Base-by-base conservation (phyloP, 106 monocot genomes). In the Dendrobium catenatum region DNA sequence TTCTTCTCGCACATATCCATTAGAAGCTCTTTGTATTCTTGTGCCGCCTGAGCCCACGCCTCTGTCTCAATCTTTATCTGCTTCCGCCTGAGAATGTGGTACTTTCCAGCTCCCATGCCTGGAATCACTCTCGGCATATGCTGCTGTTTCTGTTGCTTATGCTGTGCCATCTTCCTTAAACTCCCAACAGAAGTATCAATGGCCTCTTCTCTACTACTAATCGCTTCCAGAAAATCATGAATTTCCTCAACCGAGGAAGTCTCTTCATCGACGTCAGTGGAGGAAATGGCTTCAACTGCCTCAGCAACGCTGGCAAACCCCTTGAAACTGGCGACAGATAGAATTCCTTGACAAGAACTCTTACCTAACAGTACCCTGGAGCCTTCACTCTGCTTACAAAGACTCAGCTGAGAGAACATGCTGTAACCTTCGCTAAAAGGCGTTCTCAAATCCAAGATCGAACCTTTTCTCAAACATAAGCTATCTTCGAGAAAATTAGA, bases 21-120 rank as follows among this genome's bases (percentile, higher is more conserved):
- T 80, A 98, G 43, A 13, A 98, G 80, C 79, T 98, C 98, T 83
- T 76, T 80, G 86, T 98, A 98, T 79, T 98, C 98, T 85, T 88
- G 87, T 0, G 93, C 98, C 6, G 98, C 98, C 68, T 91, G 89
- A 11, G 93, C 94, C 98, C 98, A 98, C 1, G 98, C 95, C 73
- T 95, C 95, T 0, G 98, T 93, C 75, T 98, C 98, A 8, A 95
- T 90, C 86, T 88, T 88, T 8, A 95, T 84, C 87, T 99, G 95
- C 83, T 88, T 81, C 43, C 87, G 42, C 31, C 90, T 82, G 3
- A 99, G 87, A 18, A 68, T 68, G 4, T 22, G 8, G 46, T 93
- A 95, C 82, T 86, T 94, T 1, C 76, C 77, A 0, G 73, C 42
- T 1, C 91, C 83, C 78, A 87, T 83, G 27, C 88, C 84, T 7